Evolutionary conservation across 2,329 filamentous ascomycete genomes (phyloP), one percentile per base, ranked within the genome.

Genomic region (Ceratocystis albifundus): DNA sequence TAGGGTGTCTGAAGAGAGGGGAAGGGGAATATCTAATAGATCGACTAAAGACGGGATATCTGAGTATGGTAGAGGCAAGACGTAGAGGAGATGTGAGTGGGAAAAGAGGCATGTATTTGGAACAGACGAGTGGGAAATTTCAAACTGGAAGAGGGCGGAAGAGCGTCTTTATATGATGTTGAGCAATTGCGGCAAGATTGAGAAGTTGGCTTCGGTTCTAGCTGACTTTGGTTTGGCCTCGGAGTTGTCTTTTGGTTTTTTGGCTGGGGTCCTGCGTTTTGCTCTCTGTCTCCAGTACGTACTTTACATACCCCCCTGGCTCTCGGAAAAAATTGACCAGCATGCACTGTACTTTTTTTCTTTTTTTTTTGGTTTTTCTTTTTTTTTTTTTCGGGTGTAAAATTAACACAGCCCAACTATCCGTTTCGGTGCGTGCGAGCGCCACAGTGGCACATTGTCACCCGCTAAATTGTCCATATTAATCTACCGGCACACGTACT

Each of bases 401-500:
- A 44, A 66, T 62, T 45, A 36, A 25, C 64, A 55, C 64, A 20
- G 22, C 20, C 20, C 22, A 44, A 30, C 53, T 64, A 30, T 48
- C 30, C 15, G 1, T 4, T 59, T 63, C 36, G 1, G 30, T 44
- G 6, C n/a, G 28, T 28, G 3, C 25, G 30, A 45, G 61, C 64
- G 67, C 67, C 67, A 68, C 67, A 66, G 67, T 68, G 64, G 67
- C 67, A 55, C 50, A 59, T 53, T 61, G 3, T 45, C 64, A 68
- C 67, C 25, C 22, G 28, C 25, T 36, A 17, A 45, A 8, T 28
- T 32, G 28, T 64, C 64, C 10, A 61, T 20, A 25, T 44, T 57
- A 10, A 28, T 30, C 62, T 2, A 30, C 64, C 53, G 66, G 61
- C 10, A 30, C 28, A 17, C 17, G 64, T 68, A 53, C 44, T n/a